These are phyloP conservation scores for Ceratonia siliqua DNA, from an alignment of 306 rosid genomes.

Conservation along the genomic window DNA sequence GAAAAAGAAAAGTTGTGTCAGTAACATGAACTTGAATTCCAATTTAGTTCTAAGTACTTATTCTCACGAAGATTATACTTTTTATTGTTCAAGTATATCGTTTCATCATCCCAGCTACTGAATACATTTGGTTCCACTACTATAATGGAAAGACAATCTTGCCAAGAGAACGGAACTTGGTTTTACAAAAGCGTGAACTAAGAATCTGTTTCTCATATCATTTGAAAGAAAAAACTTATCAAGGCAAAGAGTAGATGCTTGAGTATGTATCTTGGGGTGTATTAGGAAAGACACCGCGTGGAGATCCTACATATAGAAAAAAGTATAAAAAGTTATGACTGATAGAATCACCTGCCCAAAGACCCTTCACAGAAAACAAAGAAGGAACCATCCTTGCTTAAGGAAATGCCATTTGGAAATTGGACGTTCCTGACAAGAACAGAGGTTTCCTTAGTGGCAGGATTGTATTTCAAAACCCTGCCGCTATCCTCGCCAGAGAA, in stretches of 20 bases:
- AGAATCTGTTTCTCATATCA: neutral
- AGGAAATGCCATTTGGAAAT: constrained; percentile 88
- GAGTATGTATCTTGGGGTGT: neutral
- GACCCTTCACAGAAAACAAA: constrained; percentile 71
- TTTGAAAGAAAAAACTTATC: neutral
- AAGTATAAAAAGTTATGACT: neutral
- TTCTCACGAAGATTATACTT: too few species aligned
- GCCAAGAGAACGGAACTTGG: neutral
- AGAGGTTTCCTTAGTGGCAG: constrained; percentile 69
- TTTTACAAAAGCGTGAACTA: neutral
- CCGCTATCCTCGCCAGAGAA: constrained; percentile 76
- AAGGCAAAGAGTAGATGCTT: neutral
- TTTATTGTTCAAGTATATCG: neutral
- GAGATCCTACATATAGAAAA: neutral
- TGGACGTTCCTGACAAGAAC: constrained; percentile 76
- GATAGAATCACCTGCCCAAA: constrained; percentile 70
- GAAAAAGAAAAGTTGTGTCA: constrained; percentile 1
- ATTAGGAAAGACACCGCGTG: neutral
- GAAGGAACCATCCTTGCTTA: constrained; percentile 91
- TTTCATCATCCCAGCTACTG: neutral
- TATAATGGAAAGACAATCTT: neutral
- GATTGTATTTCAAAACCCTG: constrained; percentile 77
- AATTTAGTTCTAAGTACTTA: neutral
- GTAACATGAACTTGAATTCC: neutral
- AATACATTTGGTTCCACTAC: neutral